Conservation (phyloP, 2,329 filamentous ascomycete species). For the Fusarium kyushuense region DNA sequence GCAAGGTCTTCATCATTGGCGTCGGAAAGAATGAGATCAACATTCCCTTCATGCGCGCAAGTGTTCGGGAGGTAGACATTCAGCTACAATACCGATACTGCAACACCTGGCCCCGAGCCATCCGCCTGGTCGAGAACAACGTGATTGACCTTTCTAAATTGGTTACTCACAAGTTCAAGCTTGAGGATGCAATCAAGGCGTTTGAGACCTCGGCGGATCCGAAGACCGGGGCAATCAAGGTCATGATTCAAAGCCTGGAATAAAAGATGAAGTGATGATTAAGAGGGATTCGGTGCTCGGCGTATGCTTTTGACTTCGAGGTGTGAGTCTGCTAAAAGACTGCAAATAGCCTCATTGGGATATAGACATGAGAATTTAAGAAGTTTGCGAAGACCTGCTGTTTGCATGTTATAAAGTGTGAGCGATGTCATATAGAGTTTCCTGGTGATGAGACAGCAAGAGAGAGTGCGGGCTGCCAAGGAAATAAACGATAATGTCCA, state of each 20-base stretch:
- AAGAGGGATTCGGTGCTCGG: slow-evolving; percentile 41
- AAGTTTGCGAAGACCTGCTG: slow-evolving; percentile 4
- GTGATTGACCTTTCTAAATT: slow-evolving; percentile 84
- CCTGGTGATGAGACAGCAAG: background rate
- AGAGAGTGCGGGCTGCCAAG: background rate
- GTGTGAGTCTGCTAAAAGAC: slow-evolving; percentile 35
- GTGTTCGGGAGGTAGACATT: slow-evolving; percentile 90
- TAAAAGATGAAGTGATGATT: slow-evolving; percentile 47
- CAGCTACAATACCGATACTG: slow-evolving; percentile 97
- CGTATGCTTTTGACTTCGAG: slow-evolving; percentile 43
- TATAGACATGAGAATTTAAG: slow-evolving; percentile 42
- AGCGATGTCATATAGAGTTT: background rate
- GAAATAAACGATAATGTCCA: background rate
- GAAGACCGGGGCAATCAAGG: slow-evolving; percentile 96
- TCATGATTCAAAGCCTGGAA: slow-evolving; percentile 84
- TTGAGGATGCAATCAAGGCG: slow-evolving; percentile 89
- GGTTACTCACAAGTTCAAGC: slow-evolving; percentile 86
- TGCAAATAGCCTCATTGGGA: slow-evolving; percentile 28
- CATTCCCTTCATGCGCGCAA: slow-evolving; percentile 94
- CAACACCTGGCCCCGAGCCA: slow-evolving; percentile 96
- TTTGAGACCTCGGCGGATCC: slow-evolving; percentile 90
- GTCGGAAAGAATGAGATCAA: slow-evolving; percentile 96
- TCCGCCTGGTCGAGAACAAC: slow-evolving; percentile 85
- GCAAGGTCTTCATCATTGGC: slow-evolving; percentile 96
- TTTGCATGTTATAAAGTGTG: background rate